These are phyloP conservation scores for Candida caryicola DNA, from an alignment of 805 yeast genomes.

Conservation along the genomic window DNA sequence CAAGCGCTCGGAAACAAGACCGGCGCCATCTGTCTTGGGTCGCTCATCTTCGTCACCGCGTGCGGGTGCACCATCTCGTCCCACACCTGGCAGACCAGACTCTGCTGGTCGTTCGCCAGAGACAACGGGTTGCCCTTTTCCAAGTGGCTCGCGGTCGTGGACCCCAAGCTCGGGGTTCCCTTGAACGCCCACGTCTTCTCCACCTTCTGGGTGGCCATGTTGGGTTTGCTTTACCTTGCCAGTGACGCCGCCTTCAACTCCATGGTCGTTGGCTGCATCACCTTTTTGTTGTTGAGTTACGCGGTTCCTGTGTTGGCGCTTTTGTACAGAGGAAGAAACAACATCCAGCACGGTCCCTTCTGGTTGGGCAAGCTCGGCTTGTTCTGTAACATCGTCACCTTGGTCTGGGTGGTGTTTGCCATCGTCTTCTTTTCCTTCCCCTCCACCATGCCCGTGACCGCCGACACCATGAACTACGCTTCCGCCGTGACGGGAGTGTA, in stretches of 20 bases:
- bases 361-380: slow-evolving; percentile 40
- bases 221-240: slow-evolving; percentile 38
- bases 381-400: slow-evolving; percentile 30
- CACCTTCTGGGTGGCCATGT: slow-evolving; percentile 29
- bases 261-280: slow-evolving; percentile 37
- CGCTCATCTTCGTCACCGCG: slow-evolving; percentile 34
- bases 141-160: slow-evolving; percentile 34
- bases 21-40: slow-evolving; percentile 38
- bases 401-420: slow-evolving; percentile 36
- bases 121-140: slow-evolving; percentile 44
- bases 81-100: slow-evolving; percentile 44
- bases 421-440: slow-evolving; percentile 41
- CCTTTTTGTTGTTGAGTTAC: slow-evolving; percentile 37
- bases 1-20: slow-evolving; percentile 34
- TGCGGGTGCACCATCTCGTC: slow-evolving; percentile 38
- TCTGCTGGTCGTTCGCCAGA: slow-evolving; percentile 44
- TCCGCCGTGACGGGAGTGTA: slow-evolving; percentile 28
- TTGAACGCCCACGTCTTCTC: slow-evolving; percentile 40
- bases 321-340: slow-evolving; percentile 35
- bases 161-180: slow-evolving; percentile 39
- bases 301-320: slow-evolving; percentile 35
- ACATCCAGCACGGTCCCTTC: slow-evolving; percentile 40
- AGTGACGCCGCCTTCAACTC: slow-evolving; percentile 41
- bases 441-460: slow-evolving; percentile 25
- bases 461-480: slow-evolving; percentile 28